Evolutionary conservation across 1,139 yeast genomes (phyloP), one percentile per base, ranked within the genome.

Genomic region (Suhomyces yuchorum): DNA sequence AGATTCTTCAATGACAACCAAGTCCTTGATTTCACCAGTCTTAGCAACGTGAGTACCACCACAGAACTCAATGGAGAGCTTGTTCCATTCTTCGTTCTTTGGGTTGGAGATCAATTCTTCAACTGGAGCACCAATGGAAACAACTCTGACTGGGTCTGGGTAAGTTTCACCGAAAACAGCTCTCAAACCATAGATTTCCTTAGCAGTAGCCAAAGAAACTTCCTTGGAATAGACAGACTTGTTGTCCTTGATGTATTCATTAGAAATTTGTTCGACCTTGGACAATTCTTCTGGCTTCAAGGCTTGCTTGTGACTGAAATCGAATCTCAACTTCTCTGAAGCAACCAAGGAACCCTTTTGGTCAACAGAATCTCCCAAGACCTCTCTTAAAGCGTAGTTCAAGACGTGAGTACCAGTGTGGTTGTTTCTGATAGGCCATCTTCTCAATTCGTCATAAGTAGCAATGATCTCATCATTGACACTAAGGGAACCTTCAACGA

Each of bases 131-230:
- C 99, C 99, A 61, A 95, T 88, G 34, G 97, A 88, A 47, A 93
- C 97, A 58, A 93, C 99, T 67, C 99, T 84, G 32, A 93, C 99
- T 41, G 99, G 99, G 63, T 93, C 98, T 36, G 99, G 99, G 65
- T 93, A 93, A 4, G 97, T 90, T 76, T 93, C 99, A 60, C 99
- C 99, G 63, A 93, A 95, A 38, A 93, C 99, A 46, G 99, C 99
- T 71, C 99, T 88, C 47, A 95, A 84, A 23, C 98, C 96, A 56
- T 70, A 72, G 58, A 93, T 92, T 46, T 80, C 71, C 60, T 80
- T 82, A 35, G 98, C 99, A 51, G 71, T 65, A 17, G 75, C 79
- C 55, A 95, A 79, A 14, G 86, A 73, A 52, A 93, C 97, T 43
- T 92, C 96, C 70, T 89, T 81, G 53, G 96, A 80, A 66, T 78